phyloP scores from a whole-genome alignment of 345 rosid species.

The Lepidium aucheri region DNA sequence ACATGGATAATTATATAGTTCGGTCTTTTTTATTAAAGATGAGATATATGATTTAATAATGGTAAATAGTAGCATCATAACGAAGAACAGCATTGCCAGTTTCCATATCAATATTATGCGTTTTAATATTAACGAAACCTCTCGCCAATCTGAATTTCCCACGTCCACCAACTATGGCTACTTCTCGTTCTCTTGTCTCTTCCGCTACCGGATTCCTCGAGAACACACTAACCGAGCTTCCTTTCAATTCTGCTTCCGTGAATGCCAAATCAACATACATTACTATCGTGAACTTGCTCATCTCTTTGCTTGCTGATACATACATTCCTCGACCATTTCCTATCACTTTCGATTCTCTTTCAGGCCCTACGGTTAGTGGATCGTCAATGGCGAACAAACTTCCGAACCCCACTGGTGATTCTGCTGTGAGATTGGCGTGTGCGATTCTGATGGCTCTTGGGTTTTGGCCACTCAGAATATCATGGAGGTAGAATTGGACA shows the following conservation, averaged over 20 bases:
- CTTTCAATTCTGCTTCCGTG: conserved; percentile 30
- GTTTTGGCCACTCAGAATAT: conserved; percentile 25
- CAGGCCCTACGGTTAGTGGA: conserved; percentile 35
- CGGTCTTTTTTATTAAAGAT: too few species aligned
- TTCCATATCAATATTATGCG: conserved; percentile 16
- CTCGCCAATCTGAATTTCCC: conserved; percentile 40
- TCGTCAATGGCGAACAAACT: conserved; percentile 37
- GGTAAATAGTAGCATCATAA: conserved; percentile 30
- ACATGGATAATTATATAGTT: too few species aligned
- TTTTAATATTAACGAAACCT: conserved; percentile 30
- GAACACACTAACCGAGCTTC: conserved; percentile 41
- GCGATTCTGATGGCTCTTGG: conserved; percentile 31
- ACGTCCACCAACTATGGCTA: conserved; percentile 49
- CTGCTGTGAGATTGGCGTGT: conserved; percentile 7
- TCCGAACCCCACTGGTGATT: conserved; percentile 23
- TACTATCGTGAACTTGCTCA: conserved; percentile 13
- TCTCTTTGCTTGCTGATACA: conserved; percentile 22
- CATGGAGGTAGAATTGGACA: conserved; percentile 31
- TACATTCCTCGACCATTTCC: conserved; percentile 43
- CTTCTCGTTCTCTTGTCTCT: conserved; percentile 23
- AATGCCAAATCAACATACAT: conserved; percentile 37
- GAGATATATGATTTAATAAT: background rate
- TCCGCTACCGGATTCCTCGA: conserved; percentile 39
- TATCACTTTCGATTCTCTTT: conserved; percentile 17
- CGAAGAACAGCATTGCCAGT: conserved; percentile 35